Percentiles rank a stretch among this genome's conserved stretches.
Evolutionary conservation across 1,139 yeast genomes (phyloP).

Genomic region (Geotrichum aggregatum): DNA sequence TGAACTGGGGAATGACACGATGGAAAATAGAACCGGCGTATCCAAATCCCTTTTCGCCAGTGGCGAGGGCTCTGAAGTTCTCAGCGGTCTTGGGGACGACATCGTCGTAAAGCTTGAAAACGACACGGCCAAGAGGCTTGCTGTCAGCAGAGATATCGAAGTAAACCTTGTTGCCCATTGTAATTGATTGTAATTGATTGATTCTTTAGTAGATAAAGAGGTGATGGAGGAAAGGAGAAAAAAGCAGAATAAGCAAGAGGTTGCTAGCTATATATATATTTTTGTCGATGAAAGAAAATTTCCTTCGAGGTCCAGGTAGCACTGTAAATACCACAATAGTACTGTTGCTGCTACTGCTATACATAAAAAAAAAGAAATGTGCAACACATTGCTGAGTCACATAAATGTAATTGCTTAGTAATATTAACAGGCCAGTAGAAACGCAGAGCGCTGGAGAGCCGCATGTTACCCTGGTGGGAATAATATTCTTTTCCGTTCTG

Average conservation of each 20-base stretch:
- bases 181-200: conserved; percentile 10
- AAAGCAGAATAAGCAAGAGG: conserved; percentile 1
- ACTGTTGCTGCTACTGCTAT: neutral
- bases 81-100: conserved; percentile 97
- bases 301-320: neutral
- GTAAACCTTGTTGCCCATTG: conserved; percentile 53
- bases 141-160: conserved; percentile 75
- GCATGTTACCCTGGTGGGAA: conserved; percentile 2
- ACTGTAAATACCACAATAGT: neutral
- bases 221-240: neutral
- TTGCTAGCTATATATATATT: neutral
- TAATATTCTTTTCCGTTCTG: conserved; percentile 3
- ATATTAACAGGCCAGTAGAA: neutral
- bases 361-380: neutral
- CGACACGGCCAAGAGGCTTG: conserved; percentile 57
- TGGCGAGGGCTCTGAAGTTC: conserved; percentile 94
- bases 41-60: conserved; percentile 98
- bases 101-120: conserved; percentile 83
- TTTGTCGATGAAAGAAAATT: neutral
- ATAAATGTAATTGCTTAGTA: neutral
- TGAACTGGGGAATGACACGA: conserved; percentile 96
- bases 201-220: neutral
- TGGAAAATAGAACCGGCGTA: conserved; percentile 91
- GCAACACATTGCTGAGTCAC: neutral
- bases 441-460: neutral